Conservation (phyloP, 345 rosid species). For the Combretum micranthum region DNA sequence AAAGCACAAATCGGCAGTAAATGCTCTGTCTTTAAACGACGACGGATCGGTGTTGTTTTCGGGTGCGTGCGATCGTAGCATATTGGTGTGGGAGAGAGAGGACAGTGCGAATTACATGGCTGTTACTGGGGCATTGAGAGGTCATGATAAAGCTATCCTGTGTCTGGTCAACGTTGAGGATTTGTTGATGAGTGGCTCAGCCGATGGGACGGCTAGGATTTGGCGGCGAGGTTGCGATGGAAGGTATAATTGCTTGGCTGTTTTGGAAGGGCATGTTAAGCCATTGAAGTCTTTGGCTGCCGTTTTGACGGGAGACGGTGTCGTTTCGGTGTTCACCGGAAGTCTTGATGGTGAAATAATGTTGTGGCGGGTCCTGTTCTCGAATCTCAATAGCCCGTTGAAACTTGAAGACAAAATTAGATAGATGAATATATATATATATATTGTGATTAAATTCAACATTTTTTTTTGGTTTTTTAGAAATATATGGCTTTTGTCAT, state of each 20-base stretch:
- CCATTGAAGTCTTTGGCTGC: conserved; percentile 82
- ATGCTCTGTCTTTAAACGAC: conserved; percentile 60
- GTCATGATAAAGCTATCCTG: conserved; percentile 68
- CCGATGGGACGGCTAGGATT: conserved; percentile 79
- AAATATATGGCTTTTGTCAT: too few species aligned
- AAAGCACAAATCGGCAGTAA: conserved; percentile 85
- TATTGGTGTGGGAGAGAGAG: conserved; percentile 90
- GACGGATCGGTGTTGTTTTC: conserved; percentile 81
- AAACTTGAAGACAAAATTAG: too few species aligned
- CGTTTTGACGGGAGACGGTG: conserved; percentile 31
- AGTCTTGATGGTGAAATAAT: conserved; percentile 74
- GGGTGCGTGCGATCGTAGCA: conserved; percentile 92
- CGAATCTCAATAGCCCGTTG: conserved; percentile 20
- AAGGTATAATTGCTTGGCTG: conserved; percentile 54
- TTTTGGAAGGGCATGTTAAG: conserved; percentile 56
- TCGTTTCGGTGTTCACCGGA: conserved; percentile 55
- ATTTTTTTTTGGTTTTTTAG: too few species aligned
- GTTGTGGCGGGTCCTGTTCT: conserved; percentile 52
- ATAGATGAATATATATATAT: too few species aligned
- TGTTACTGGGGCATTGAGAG: conserved; percentile 79
- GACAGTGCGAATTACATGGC: conserved; percentile 64
- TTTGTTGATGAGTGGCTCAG: conserved; percentile 76
- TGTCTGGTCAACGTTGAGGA: conserved; percentile 49
- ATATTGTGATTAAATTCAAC: too few species aligned
- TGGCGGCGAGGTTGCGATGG: conserved; percentile 63